Percentiles rank a stretch among this genome's conserved stretches.
These are phyloP conservation scores for Coprinellus micaceus DNA, from an alignment of 768 basidiomycete species.

Conservation along the genomic window DNA sequence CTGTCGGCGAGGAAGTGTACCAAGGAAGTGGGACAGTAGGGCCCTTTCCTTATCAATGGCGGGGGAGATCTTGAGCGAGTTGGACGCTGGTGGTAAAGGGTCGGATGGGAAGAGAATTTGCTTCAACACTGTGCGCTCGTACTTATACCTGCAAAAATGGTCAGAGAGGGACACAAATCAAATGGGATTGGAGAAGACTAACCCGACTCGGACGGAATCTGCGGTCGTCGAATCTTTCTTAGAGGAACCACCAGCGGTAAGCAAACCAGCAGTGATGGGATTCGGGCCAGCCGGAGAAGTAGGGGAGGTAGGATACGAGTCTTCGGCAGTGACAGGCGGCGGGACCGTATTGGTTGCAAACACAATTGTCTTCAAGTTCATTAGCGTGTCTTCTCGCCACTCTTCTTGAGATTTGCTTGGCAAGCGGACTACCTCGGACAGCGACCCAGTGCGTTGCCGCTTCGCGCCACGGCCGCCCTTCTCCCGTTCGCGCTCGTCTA, in stretches of 20 bases:
- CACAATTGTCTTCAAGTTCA: conserved; percentile 44
- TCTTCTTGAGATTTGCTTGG: conserved; percentile 22
- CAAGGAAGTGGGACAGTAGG: neutral
- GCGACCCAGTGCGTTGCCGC: neutral
- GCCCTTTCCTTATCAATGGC: neutral
- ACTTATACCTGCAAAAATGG: neutral
- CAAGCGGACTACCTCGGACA: conserved; percentile 6
- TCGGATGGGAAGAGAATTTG: conserved; percentile 3
- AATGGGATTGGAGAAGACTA: neutral
- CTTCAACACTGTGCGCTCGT: conserved; percentile 1
- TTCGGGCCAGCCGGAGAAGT: neutral
- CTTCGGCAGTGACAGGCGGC: neutral
- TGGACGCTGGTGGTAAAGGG: neutral
- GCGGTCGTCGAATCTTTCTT: neutral
- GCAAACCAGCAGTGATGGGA: conserved; percentile 4
- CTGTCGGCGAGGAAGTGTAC: conserved; percentile 18
- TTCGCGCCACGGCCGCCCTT: conserved; percentile 18
- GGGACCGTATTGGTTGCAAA: conserved; percentile 26
- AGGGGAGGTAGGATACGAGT: conserved; percentile 1
- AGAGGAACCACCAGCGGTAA: neutral
- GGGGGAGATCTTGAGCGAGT: neutral
- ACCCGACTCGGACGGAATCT: conserved; percentile 8
- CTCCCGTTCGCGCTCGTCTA: conserved; percentile 28
- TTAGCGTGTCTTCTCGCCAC: conserved; percentile 40
- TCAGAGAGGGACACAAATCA: neutral